Conservation (phyloP, 306 rosid species). For the Inga oerstediana region DNA sequence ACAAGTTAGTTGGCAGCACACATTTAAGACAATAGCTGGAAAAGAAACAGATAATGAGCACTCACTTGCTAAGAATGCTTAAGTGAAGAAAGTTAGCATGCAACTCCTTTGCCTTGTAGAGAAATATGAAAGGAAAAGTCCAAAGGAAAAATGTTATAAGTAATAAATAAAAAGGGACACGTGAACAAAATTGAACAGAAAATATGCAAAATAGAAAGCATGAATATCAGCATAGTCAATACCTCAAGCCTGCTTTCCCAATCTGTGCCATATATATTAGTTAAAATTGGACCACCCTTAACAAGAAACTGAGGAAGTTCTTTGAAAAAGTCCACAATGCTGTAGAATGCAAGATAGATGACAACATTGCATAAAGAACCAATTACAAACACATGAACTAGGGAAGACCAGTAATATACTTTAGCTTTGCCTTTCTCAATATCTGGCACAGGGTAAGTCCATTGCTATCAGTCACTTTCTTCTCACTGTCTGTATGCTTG, state of each 20-base stretch:
- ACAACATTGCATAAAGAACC: slow-evolving; percentile 29
- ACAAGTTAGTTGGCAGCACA: neutral
- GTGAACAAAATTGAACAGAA: neutral
- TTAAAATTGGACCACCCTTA: slow-evolving; percentile 79
- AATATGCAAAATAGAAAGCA: slow-evolving; percentile 19
- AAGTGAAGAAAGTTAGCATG: slow-evolving; percentile 14
- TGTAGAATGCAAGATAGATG: slow-evolving; percentile 43
- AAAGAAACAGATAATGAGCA: neutral
- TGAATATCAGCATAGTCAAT: slow-evolving; percentile 25
- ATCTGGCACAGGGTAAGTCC: slow-evolving; percentile 65
- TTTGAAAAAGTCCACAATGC: slow-evolving; percentile 85
- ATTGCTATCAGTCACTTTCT: slow-evolving; percentile 37
- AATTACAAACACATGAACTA: slow-evolving; percentile 19
- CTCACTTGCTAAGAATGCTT: slow-evolving; percentile 27
- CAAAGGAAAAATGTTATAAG: neutral
- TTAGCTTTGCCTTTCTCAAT: slow-evolving; percentile 81
- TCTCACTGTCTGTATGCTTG: slow-evolving; percentile 38
- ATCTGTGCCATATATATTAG: slow-evolving; percentile 72
- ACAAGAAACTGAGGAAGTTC: slow-evolving; percentile 96
- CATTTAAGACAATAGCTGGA: neutral
- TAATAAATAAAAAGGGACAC: slow-evolving; percentile 1
- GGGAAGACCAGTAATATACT: slow-evolving; percentile 51
- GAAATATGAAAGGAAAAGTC: slow-evolving; percentile 10
- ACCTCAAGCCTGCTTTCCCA: slow-evolving; percentile 98
- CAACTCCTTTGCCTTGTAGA: slow-evolving; percentile 45